Conservation (phyloP, 768 basidiomycete genomes). For the Grammothele lineata region DNA sequence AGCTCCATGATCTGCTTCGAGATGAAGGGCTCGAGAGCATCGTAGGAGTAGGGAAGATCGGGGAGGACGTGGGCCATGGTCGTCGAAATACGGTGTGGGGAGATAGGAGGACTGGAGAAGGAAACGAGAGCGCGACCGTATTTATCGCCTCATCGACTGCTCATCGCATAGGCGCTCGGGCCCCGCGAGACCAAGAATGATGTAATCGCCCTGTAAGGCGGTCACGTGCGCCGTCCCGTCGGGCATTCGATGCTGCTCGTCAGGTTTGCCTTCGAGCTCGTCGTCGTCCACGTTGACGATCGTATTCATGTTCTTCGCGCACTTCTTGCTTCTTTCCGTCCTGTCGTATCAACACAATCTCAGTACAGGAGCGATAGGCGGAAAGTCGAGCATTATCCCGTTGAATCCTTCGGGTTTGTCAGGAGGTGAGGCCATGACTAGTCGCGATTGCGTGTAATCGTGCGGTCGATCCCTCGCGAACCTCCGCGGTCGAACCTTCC, state of each 20-base stretch:
- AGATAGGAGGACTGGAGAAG: background rate
- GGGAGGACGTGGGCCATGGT: constrained; percentile 55
- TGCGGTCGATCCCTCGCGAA: background rate
- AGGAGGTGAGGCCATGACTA: background rate
- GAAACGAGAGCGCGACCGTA: background rate
- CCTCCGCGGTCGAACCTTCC: too few relatives aligned
- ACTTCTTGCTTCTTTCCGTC: background rate
- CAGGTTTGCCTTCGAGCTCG: background rate
- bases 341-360: background rate
- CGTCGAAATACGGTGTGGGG: background rate
- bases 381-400: too few relatives aligned
- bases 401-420: background rate
- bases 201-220: background rate
- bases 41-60: constrained; percentile 70
- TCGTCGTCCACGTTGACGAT: background rate
- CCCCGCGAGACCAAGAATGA: background rate
- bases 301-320: background rate
- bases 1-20: constrained; percentile 89
- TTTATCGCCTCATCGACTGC: constrained; percentile 3
- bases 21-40: constrained; percentile 95
- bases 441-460: constrained; percentile 1
- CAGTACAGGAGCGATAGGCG: background rate
- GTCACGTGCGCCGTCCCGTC: background rate
- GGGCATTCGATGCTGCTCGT: background rate
- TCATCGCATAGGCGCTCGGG: background rate